Base-by-base conservation (phyloP, 108 stramenopile genomes). In the Ochromonas danica region DNA sequence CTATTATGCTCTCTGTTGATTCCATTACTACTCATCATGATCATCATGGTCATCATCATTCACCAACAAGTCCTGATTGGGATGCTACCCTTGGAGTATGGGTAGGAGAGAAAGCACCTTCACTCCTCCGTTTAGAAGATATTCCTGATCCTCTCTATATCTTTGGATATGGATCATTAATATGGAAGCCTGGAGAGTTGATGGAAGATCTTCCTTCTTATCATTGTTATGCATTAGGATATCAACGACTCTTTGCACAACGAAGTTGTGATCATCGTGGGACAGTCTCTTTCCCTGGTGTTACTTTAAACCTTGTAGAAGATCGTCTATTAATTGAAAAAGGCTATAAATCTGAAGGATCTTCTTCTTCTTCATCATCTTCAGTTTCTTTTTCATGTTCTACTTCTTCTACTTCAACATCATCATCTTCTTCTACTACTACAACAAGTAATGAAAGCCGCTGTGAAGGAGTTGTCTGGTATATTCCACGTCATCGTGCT, bases 121-220 rank as follows among this genome's bases (percentile, higher is more conserved):
- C 70, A 40, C 3, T 43, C 10, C 14, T 14, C 22, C 40, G 22
- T 45, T 17, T 40, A 17, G 0, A 22, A 39, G 70, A 71, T 28
- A 35, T 61, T 31, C 43, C 43, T 1, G 6, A 0, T 1, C 79
- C 79, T 30, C 57, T 80, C 1, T 80, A 65, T 62, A 39, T 80
- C 31, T 70, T 80, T 45, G 79, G 79, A 38, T 80, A 80, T 65
- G 79, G 79, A 31, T 80, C 79, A 14, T 45, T 80, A 3, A 27
- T 70, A 36, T 80, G 79, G 79, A 25, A 35, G 27, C 67, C 79
- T 14, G 79, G 63, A 43, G 67, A 70, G 10, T 0, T 1, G 0
- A 6, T 75, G n/a, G 28, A 33, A 28, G 40, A 57, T 10, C 38
- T 57, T 75, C 40, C 3, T 28, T 42, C 40, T 10, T 42, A 35